A percentile compares a stretch with the other conserved stretches of the same genome.
Evolutionary conservation across 768 basidiomycete species (phyloP).

Genomic region (Tylopilus subfusipes): DNA sequence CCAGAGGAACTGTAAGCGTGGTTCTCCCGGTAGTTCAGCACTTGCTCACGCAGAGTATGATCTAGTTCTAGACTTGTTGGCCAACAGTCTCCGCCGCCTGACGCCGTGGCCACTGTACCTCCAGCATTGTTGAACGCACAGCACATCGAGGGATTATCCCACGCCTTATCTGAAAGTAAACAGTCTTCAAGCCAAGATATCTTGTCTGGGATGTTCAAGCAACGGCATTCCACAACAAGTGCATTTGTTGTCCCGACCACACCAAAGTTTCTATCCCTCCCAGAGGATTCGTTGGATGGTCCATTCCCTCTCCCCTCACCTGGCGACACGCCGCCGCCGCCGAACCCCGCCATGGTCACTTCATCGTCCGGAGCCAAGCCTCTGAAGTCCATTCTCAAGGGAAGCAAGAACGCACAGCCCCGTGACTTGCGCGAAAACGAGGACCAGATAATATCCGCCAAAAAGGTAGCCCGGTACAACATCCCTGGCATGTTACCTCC

Average conservation of each 20-base stretch:
- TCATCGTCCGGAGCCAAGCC: slow-evolving; percentile 2
- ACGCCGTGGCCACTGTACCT: background rate
- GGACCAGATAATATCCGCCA: background rate
- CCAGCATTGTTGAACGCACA: too few species aligned
- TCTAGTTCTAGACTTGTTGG: background rate
- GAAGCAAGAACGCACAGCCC: background rate
- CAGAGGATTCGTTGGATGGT: background rate
- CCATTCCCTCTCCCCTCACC: background rate
- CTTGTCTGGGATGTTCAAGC: background rate
- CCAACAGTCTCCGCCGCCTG: background rate
- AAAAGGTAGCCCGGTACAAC: background rate
- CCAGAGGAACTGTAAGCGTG: background rate
- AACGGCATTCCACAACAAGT: background rate
- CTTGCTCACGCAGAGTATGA: background rate
- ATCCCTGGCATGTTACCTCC: background rate
- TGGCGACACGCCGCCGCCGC: too few species aligned
- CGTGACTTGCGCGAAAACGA: background rate
- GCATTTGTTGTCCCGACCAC: too few species aligned
- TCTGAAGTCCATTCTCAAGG: slow-evolving; percentile 29
- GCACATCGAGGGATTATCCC: background rate
- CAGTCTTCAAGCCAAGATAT: background rate
- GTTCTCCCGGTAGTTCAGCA: background rate
- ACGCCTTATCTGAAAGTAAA: background rate
- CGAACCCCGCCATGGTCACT: background rate
- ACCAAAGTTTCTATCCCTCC: background rate